Percentiles rank a stretch among this genome's conserved stretches.
These are phyloP conservation scores for Arthroderma sp. DNA, from an alignment of 2,329 filamentous ascomycete species.

Conservation along the genomic window DNA sequence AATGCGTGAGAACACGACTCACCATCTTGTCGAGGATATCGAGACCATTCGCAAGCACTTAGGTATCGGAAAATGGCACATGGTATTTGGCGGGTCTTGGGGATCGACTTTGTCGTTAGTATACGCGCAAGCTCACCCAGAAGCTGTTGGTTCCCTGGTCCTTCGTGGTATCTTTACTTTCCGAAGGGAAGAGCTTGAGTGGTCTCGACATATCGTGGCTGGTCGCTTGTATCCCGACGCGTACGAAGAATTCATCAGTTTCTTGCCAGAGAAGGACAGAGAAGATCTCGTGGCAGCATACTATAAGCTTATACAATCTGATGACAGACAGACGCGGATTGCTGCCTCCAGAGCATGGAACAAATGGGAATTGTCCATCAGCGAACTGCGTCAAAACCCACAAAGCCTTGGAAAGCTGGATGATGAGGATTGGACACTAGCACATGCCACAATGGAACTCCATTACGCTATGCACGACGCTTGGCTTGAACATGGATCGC, in stretches of 20 bases:
- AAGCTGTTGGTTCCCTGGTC: slow-evolving; percentile 29
- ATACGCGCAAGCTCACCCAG: slow-evolving; percentile 35
- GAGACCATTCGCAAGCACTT: slow-evolving; percentile 34
- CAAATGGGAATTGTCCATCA: slow-evolving; percentile 26
- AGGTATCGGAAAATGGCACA: slow-evolving; percentile 33
- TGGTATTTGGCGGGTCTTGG: slow-evolving; percentile 31
- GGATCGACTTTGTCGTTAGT: slow-evolving; percentile 31
- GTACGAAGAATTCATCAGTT: slow-evolving; percentile 27
- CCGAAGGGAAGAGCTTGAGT: slow-evolving; percentile 28
- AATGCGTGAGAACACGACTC: slow-evolving; percentile 32
- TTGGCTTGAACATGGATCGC: slow-evolving; percentile 33
- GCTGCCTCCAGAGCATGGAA: slow-evolving; percentile 29
- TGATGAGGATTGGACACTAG: slow-evolving; percentile 22
- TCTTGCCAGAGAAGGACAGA: slow-evolving; percentile 29
- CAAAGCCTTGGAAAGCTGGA: slow-evolving; percentile 19
- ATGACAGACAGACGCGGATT: slow-evolving; percentile 20
- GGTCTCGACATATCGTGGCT: slow-evolving; percentile 23
- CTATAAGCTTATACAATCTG: slow-evolving; percentile 31
- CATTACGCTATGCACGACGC: slow-evolving; percentile 35
- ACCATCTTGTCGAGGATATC: slow-evolving; percentile 36
- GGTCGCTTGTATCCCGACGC: slow-evolving; percentile 30
- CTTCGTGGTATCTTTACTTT: slow-evolving; percentile 35
- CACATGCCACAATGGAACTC: slow-evolving; percentile 33
- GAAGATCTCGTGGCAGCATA: slow-evolving; percentile 28
- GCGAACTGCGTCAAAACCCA: slow-evolving; percentile 18